Evolutionary conservation across 129 eudicot species (phyloP).

Genomic region (Chrysanthemum makinoi): DNA sequence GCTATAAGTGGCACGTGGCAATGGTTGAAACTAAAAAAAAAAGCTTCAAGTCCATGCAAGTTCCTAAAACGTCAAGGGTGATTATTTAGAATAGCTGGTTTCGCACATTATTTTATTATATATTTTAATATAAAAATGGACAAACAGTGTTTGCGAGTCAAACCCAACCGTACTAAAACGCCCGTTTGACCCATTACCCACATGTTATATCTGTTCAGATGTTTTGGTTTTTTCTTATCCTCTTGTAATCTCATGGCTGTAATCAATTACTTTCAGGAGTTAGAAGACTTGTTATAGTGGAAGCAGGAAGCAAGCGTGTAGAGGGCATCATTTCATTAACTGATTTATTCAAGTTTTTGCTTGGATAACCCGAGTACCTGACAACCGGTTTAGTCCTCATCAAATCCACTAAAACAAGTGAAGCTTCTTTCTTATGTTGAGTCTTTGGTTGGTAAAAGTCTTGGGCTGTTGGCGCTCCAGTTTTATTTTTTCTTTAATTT

Average conservation of each 20-base stretch:
- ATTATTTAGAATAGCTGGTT: no score
- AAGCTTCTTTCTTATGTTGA: slow-evolving; percentile 23
- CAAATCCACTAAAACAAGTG: slow-evolving; percentile 12
- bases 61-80: neutral
- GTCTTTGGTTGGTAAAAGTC: slow-evolving; percentile 22
- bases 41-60: neutral
- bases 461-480: slow-evolving; percentile 13
- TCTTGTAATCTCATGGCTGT: neutral
- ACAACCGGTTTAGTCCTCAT: slow-evolving; percentile 14
- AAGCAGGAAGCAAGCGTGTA: slow-evolving; percentile 89
- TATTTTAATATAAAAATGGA: neutral
- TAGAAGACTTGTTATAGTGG: slow-evolving; percentile 79
- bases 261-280: slow-evolving; percentile 45
- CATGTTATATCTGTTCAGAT: neutral
- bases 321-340: slow-evolving; percentile 74
- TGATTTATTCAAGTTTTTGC: slow-evolving; percentile 73
- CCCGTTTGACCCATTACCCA: no score
- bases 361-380: slow-evolving; percentile 39
- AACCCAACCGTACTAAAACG: neutral
- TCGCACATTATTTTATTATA: neutral
- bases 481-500: slow-evolving; percentile 15
- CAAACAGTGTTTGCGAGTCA: neutral
- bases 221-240: neutral
- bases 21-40: no score
- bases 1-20: no score